A percentile compares a stretch with the other conserved stretches of the same genome.
Evolutionary conservation across 2,329 filamentous ascomycete genomes (phyloP).

Genomic region (Chaetoscypha palmicola): DNA sequence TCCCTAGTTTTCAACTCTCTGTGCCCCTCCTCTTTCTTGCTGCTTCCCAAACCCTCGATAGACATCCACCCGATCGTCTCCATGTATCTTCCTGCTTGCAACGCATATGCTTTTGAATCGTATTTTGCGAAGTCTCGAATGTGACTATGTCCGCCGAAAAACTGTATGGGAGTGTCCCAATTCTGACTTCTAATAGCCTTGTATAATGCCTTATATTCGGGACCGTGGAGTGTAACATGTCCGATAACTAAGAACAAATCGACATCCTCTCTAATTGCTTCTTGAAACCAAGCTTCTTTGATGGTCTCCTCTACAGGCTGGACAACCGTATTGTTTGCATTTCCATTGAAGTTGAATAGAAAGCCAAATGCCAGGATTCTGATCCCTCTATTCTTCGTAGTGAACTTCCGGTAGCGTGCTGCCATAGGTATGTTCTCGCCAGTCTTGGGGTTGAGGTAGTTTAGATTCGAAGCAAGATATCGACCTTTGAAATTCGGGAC

Average conservation of each 20-base stretch:
- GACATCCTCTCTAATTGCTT: conserved; percentile 74
- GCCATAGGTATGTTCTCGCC: conserved; percentile 70
- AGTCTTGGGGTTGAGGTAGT: conserved; percentile 70
- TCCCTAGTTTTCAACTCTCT: conserved; percentile 28
- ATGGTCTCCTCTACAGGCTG: conserved; percentile 73
- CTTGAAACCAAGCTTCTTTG: conserved; percentile 80
- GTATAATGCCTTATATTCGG: conserved; percentile 72
- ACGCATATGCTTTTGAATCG: conserved; percentile 68
- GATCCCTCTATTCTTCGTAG: conserved; percentile 80
- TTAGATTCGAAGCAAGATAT: conserved; percentile 88
- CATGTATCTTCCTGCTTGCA: conserved; percentile 87
- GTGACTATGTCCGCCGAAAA: conserved; percentile 87
- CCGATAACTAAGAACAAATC: conserved; percentile 84
- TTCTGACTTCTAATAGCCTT: conserved; percentile 68
- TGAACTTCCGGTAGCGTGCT: conserved; percentile 79
- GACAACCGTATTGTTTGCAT: conserved; percentile 85
- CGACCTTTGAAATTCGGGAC: conserved; percentile 74
- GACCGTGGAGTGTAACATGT: conserved; percentile 75
- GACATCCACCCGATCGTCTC: conserved; percentile 95
- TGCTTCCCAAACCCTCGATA: conserved; percentile 51
- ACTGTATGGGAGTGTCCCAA: conserved; percentile 78
- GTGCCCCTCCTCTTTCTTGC: conserved; percentile 24
- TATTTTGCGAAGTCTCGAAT: conserved; percentile 78
- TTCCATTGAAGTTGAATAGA: conserved; percentile 85
- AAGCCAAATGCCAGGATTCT: conserved; percentile 87